Percentiles rank a stretch among this genome's conserved stretches.
Conservation (phyloP, 495 filamentous ascomycete genomes). For the Penicillium roqueforti region DNA sequence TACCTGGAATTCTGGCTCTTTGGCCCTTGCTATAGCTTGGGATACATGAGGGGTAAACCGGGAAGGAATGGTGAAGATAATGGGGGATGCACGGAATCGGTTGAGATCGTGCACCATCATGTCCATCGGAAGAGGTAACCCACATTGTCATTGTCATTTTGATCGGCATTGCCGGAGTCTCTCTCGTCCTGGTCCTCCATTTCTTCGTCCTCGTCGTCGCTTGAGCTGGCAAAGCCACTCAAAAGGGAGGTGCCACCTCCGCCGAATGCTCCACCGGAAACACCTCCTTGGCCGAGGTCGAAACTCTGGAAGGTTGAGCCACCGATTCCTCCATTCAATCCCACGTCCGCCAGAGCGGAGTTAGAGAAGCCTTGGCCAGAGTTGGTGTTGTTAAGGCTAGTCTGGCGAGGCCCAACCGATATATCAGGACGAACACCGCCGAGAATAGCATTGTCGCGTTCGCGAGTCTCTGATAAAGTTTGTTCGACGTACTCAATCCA, state of each 20-base stretch:
- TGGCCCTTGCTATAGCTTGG: background rate
- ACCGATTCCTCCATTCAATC: constrained; percentile 52
- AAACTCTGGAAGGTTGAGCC: constrained; percentile 66
- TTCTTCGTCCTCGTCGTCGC: constrained; percentile 95
- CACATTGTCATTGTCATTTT: constrained; percentile 59
- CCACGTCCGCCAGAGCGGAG: constrained; percentile 75
- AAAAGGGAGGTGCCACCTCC: constrained; percentile 66
- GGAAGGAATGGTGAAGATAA: background rate
- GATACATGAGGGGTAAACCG: background rate
- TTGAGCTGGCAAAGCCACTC: constrained; percentile 93
- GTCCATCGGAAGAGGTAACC: constrained; percentile 56
- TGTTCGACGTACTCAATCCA: constrained; percentile 98
- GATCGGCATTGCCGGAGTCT: constrained; percentile 28
- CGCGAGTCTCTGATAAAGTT: constrained; percentile 85
- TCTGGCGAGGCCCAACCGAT: constrained; percentile 63
- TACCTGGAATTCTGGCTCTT: background rate
- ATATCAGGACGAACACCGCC: constrained; percentile 92
- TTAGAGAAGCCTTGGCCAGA: constrained; percentile 54
- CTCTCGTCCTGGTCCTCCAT: constrained; percentile 79
- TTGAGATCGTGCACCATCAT: constrained; percentile 51
- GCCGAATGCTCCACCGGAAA: constrained; percentile 62
- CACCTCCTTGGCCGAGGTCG: constrained; percentile 66
- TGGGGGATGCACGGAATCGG: constrained; percentile 4
- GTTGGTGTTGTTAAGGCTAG: constrained; percentile 58
- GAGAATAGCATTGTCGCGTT: constrained; percentile 97